phyloP scores from a whole-genome alignment of 352 stramenopile species.

The Pelagophyceae sp. region DNA sequence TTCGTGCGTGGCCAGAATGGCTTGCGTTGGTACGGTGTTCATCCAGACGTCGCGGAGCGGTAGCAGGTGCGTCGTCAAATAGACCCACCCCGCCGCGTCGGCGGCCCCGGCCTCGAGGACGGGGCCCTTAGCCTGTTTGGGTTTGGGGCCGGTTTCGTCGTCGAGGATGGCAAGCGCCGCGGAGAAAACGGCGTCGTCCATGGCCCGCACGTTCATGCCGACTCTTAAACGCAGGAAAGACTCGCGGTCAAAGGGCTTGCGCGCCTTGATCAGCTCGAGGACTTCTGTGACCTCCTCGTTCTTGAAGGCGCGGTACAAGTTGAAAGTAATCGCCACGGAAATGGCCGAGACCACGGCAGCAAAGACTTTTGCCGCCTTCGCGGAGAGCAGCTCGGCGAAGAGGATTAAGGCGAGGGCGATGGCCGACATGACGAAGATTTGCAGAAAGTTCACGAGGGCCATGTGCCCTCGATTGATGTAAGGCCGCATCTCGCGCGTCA shows the following conservation, averaged over 20 bases:
- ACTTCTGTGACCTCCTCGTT: not conserved
- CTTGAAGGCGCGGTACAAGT: not conserved
- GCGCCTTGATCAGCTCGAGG: not conserved
- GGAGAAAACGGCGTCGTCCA: not conserved
- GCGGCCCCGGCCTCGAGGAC: too few relatives aligned
- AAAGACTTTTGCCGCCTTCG: not conserved
- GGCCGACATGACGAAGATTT: not conserved
- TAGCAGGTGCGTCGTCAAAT: not conserved
- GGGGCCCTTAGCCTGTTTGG: too few relatives aligned
- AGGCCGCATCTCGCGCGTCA: not conserved
- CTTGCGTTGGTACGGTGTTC: too few relatives aligned
- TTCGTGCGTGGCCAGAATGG: too few relatives aligned
- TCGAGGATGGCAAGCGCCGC: not conserved
- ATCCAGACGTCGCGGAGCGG: constrained; percentile 12
- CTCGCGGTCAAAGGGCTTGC: not conserved
- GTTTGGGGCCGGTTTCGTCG: not conserved
- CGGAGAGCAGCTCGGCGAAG: not conserved
- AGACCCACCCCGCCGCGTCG: not conserved
- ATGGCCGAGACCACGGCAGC: not conserved
- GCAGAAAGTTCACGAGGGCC: not conserved
- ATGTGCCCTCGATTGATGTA: not conserved
- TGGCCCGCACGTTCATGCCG: not conserved
- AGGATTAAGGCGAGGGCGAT: not conserved
- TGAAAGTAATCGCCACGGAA: not conserved
- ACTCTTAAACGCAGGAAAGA: not conserved